Evolutionary conservation across 805 yeast genomes (phyloP), one percentile per base, ranked within the genome.

Genomic region (Peterozyma toletana): DNA sequence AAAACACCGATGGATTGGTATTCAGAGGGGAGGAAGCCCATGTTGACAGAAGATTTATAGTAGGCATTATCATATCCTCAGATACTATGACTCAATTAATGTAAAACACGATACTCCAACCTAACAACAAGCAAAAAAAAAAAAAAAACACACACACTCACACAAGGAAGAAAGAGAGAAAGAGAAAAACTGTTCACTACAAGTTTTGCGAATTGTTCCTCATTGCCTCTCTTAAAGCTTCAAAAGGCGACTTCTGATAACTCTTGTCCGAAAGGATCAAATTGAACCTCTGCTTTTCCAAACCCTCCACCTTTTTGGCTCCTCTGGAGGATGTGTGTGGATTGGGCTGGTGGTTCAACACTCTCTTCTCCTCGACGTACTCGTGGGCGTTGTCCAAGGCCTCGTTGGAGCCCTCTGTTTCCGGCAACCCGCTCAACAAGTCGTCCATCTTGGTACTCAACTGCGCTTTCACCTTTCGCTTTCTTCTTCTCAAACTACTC

Each of bases 371-470:
- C 40, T 47, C 21, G 21, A 39, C 30, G 27, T 21, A 21, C 27
- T 21, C 27, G 38, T 51, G 33, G 30, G 41, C 11, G 49, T 51
- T 3, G 49, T 53, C 15, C 39, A 48, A 6, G 43, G 27, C 15
- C 45, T 48, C 44, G 38, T 50, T 31, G 46, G 48, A 40, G 42
- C 27, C 57, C 30, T 55, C 67, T 18, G 61, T 60, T 17, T 68
- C 73, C 2, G 70, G 70, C 41, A 85, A 64, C 14, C 75, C 77
- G 29, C 66, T 66, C 43, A 80, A 63, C 38, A 85, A 60, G 50
- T 85, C 93, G 42, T 71, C 68, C 76, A 85, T 71, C 53, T 79
- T 73, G 4, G 90, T 87, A 52, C 75, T 76, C 47, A 86, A 64
- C 50, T 80, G 77, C 45, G 83, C 84, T 52, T 73, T 75, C 40